Base-by-base conservation (phyloP, 2,329 filamentous ascomycete genomes). In the Podosphaera xanthii region DNA sequence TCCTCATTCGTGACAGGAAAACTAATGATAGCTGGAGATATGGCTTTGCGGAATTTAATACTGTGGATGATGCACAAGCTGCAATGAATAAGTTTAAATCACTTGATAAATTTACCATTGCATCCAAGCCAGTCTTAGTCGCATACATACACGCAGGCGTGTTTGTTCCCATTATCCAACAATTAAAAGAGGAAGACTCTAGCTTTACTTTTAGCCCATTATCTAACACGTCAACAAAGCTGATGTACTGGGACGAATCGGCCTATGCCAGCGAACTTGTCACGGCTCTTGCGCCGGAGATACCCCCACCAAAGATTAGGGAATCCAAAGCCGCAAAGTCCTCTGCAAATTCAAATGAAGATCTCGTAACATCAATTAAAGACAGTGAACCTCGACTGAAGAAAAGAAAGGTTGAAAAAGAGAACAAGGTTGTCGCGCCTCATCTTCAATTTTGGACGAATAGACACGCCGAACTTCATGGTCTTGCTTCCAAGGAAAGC, bases 131-230 rank as follows among this genome's bases (percentile, higher is more conserved):
- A 0, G 84, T 88, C 14, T 76, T 79, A 9, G 76, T 87, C 33
- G 84, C 79, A 50, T 88, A 85, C 64, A 89, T 90, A 46, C 87
- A 92, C 63, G 80, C 86, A n/a, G 87, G 87, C 4, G 86, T 92
- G 2, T 92, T 94, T 66, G 79, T 90, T 10, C 86, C 85, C 0
- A 83, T 86, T 50, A 75, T 84, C 56, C 78, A 82, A 57, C 75
- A 77, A 6, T 60, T 73, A 1, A 75, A 75, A 4, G 73, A 77
- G 0, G 77, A 77, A 22, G 78, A 75, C n/a, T 76, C 79, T 12
- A 75, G 72, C 53, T 82, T 82, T 67, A 84, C 83, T 0, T 90
- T 91, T 66, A 76, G 77, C 38, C 84, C 85, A 1, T 74, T 87
- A 1, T 81, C 80, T 63, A 89, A 89, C 64, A 76, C 82, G 1